Conservation (phyloP, 2,329 filamentous ascomycete species). For the Fusarium siculi region DNA sequence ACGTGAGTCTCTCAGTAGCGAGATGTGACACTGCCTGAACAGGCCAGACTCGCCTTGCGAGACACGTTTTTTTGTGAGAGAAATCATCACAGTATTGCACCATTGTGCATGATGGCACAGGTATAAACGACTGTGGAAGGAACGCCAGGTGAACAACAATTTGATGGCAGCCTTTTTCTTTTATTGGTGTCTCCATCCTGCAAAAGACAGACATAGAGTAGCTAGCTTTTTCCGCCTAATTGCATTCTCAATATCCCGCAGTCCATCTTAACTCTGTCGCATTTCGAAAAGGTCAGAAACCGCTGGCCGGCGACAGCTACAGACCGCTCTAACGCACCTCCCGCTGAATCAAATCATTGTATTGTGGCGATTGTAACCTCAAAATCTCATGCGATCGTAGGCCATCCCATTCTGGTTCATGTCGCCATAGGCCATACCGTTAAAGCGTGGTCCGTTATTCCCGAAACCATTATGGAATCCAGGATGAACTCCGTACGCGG, state of each 20-base stretch:
- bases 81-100: not conserved
- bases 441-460: constrained; percentile 12
- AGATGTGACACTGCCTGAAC: not conserved
- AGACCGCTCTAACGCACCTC: not conserved
- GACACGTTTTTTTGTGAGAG: not conserved
- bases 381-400: constrained; percentile 11
- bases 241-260: not conserved
- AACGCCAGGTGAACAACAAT: not conserved
- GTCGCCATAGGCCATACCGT: constrained; percentile 8
- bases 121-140: not conserved
- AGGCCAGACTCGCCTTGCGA: not conserved
- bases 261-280: not conserved
- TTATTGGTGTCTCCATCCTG: constrained; percentile 33
- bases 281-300: not conserved
- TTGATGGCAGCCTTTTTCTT: constrained; percentile 6
- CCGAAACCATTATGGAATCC: constrained; percentile 10
- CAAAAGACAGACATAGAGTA: constrained; percentile 20
- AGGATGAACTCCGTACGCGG: constrained; percentile 17
- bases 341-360: not conserved
- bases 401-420: not conserved
- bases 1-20: not conserved
- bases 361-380: not conserved
- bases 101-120: not conserved
- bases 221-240: not conserved
- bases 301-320: not conserved